Percentiles rank a stretch among this genome's conserved stretches.
phyloP scores from a whole-genome alignment of 2,329 filamentous ascomycete species.

The Xylaria sp. region DNA sequence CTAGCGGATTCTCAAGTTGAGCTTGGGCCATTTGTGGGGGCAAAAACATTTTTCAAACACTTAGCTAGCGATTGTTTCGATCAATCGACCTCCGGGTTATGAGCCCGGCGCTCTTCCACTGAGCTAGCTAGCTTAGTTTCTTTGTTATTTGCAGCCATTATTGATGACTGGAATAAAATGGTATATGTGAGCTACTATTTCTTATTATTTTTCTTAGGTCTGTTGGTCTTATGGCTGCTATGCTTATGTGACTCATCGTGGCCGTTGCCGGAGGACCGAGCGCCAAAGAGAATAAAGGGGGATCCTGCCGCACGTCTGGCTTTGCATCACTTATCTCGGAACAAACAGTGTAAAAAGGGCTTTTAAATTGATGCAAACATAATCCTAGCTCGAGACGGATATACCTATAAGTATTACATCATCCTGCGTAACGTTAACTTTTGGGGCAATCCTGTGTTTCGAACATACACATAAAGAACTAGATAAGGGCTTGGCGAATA shows the following conservation, averaged over 20 bases:
- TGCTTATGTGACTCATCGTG: not conserved
- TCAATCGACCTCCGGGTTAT: constrained; percentile 51
- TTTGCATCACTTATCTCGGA: not conserved
- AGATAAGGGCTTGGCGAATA: not conserved
- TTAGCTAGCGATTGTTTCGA: constrained; percentile 50
- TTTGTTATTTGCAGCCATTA: not conserved
- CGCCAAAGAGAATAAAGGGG: not conserved
- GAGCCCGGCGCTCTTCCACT: constrained; percentile 51
- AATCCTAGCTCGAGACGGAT: no score
- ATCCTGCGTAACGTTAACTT: no score
- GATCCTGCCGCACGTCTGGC: not conserved
- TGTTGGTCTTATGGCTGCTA: not conserved
- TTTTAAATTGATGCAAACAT: no score
- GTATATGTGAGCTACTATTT: not conserved
- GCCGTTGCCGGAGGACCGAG: not conserved
- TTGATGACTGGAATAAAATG: not conserved
- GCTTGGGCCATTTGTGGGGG: no score
- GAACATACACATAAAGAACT: not conserved
- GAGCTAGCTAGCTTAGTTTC: constrained; percentile 40
- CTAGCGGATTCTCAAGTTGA: no score
- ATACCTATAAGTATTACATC: no score
- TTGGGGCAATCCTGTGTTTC: no score
- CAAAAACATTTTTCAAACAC: no score
- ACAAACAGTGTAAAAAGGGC: no score
- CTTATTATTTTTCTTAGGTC: not conserved